Evolutionary conservation across 2,329 filamentous ascomycete genomes (phyloP).

Genomic region (Monilinia fructicola): DNA sequence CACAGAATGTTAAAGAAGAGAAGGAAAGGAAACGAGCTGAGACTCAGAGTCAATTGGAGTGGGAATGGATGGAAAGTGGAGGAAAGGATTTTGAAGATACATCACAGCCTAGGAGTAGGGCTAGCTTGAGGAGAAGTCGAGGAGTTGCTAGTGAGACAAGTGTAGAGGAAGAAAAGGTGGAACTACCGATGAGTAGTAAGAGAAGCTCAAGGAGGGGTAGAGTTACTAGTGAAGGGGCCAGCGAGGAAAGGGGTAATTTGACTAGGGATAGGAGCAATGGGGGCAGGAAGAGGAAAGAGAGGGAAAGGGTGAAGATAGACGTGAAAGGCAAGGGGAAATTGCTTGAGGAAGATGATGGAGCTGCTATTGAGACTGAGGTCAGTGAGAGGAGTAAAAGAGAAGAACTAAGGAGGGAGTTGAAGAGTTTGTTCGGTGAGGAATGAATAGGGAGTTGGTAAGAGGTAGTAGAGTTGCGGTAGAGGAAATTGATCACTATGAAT

Average conservation of each 20-base stretch:
- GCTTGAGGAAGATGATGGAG: not conserved
- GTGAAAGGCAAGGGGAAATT: not conserved
- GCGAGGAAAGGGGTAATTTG: not conserved
- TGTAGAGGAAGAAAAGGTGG: not conserved
- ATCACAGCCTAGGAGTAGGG: not conserved
- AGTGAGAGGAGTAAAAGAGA: constrained; percentile 26
- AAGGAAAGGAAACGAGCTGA: constrained; percentile 5
- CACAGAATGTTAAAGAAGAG: constrained; percentile 4
- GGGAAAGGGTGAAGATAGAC: constrained; percentile 8
- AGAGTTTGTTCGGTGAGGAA: constrained; percentile 31
- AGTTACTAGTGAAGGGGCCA: not conserved
- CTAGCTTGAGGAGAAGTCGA: not conserved
- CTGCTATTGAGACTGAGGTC: not conserved
- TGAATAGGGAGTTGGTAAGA: not conserved
- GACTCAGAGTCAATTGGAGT: not conserved
- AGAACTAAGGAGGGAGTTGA: constrained; percentile 33
- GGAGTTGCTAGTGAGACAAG: not conserved
- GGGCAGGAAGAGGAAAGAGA: constrained; percentile 18
- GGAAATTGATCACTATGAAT: not conserved
- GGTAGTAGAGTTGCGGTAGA: no score
- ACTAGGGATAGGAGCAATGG: constrained; percentile 8
- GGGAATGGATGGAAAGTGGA: constrained; percentile 11
- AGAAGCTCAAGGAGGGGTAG: not conserved
- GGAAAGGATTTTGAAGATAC: not conserved
- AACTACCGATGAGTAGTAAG: no score